Evolutionary conservation across 2,329 filamentous ascomycete species (phyloP).

Genomic region (Aspergillus pseudoglaucus): DNA sequence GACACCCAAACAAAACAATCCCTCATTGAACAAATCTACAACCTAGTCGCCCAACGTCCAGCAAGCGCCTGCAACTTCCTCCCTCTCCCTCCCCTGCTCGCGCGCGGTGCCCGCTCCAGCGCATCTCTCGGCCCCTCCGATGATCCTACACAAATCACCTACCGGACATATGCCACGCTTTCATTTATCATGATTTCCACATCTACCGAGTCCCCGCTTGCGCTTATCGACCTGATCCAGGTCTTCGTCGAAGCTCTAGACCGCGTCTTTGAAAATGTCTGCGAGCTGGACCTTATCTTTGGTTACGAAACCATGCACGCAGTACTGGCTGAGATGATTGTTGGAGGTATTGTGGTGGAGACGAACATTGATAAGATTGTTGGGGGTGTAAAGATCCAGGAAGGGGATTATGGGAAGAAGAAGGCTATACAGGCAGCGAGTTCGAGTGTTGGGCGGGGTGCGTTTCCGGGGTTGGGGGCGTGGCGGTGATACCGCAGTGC

Average conservation of each 20-base stretch:
- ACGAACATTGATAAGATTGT: conserved; percentile 85
- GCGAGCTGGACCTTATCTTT: conserved; percentile 96
- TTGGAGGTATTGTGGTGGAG: conserved; percentile 90
- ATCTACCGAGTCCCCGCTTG: conserved; percentile 89
- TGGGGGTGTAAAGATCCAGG: conserved; percentile 62
- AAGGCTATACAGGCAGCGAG: conserved; percentile 39
- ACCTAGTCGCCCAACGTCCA: conserved; percentile 84
- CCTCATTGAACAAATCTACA: conserved; percentile 94
- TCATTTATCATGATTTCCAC: conserved; percentile 99
- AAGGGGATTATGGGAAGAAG: conserved; percentile 37
- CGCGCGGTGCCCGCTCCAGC: conserved; percentile 45
- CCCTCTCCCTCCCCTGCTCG: conserved; percentile 62
- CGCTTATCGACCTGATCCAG: conserved; percentile 92
- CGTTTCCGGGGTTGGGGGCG: conserved; percentile 32
- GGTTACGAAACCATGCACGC: conserved; percentile 97
- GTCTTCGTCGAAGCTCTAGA: conserved; percentile 96
- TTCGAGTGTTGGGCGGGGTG: conserved; percentile 29
- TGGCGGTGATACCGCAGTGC: conserved; percentile 26
- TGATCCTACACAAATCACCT: conserved; percentile 89
- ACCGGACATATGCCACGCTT: conserved; percentile 95
- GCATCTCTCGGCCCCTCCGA: conserved; percentile 62
- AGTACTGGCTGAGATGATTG: conserved; percentile 85
- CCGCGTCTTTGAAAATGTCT: conserved; percentile 94
- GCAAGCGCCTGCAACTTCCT: conserved; percentile 96
- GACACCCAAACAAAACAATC: conserved; percentile 96